phyloP scores from a whole-genome alignment of 345 rosid species.

The Camelina neglecta region DNA sequence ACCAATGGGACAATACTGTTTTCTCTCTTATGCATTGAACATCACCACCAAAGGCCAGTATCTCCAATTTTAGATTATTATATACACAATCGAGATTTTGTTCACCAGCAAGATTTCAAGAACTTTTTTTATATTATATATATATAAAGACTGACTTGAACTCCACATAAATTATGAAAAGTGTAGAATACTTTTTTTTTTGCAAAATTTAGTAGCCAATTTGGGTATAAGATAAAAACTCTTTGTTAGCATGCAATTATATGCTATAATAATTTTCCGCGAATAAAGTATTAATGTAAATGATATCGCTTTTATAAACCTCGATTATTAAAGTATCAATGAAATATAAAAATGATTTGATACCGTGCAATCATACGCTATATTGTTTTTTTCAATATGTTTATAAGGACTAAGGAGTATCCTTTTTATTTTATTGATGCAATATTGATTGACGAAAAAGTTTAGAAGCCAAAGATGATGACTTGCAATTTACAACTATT shows the following conservation, averaged over 20 bases:
- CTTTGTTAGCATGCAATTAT: not conserved
- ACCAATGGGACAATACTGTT: conserved; percentile 11
- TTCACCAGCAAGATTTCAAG: conserved; percentile 32
- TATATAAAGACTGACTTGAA: not conserved
- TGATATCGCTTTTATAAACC: no score
- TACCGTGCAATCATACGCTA: no score
- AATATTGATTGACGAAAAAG: no score
- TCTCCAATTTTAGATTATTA: conserved; percentile 2
- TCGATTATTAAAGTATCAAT: no score
- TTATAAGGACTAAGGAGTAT: no score
- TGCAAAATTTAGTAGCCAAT: not conserved
- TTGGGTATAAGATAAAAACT: not conserved
- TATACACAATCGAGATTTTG: conserved; percentile 23
- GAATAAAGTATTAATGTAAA: not conserved
- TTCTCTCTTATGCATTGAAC: conserved; percentile 33
- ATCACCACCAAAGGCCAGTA: conserved; percentile 11
- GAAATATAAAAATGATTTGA: no score
- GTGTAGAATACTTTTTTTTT: not conserved
- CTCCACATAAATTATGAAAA: not conserved
- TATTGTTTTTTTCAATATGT: no score
- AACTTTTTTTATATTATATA: not conserved
- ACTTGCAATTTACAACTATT: no score
- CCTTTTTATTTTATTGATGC: no score
- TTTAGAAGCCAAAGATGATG: no score
- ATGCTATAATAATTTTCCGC: not conserved